Percentiles rank a stretch among this genome's conserved stretches.
Evolutionary conservation across 2,329 filamentous ascomycete species (phyloP).

Genomic region (Setomelanomma holmii): DNA sequence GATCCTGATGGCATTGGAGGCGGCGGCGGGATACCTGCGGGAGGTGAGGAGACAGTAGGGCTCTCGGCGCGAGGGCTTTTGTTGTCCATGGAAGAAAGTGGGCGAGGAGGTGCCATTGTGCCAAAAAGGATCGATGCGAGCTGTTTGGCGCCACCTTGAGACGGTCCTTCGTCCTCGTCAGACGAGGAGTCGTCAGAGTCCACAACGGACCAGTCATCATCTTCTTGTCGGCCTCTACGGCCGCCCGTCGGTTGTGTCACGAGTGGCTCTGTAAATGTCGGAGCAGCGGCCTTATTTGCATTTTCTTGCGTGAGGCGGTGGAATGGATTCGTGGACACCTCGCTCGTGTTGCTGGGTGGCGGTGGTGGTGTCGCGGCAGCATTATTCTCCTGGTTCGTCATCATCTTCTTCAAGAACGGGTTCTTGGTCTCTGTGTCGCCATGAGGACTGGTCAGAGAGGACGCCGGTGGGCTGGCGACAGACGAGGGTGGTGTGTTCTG

Average conservation of each 20-base stretch:
- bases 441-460: conserved; percentile 56
- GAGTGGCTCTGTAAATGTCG: conserved; percentile 53
- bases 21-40: conserved; percentile 58
- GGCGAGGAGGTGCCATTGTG: conserved; percentile 92
- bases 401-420: conserved; percentile 91
- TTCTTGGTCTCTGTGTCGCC: conserved; percentile 84
- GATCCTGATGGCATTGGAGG: conserved; percentile 57
- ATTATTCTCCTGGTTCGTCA: conserved; percentile 65
- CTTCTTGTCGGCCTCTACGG: conserved; percentile 64
- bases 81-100: conserved; percentile 81
- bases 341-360: conserved; percentile 50
- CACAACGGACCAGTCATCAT: conserved; percentile 82
- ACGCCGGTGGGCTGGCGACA: conserved; percentile 55
- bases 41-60: conserved; percentile 50
- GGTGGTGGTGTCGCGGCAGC: conserved; percentile 53
- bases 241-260: conserved; percentile 54
- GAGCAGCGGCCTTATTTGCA: conserved; percentile 55
- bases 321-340: conserved; percentile 86
- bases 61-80: conserved; percentile 59
- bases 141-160: conserved; percentile 85
- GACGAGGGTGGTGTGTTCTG: conserved; percentile 57
- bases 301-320: conserved; percentile 78
- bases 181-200: conserved; percentile 77
- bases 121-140: conserved; percentile 95
- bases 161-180: conserved; percentile 76